Evolutionary conservation across 345 rosid species (phyloP).

Genomic region (Gynandropsis gynandra): DNA sequence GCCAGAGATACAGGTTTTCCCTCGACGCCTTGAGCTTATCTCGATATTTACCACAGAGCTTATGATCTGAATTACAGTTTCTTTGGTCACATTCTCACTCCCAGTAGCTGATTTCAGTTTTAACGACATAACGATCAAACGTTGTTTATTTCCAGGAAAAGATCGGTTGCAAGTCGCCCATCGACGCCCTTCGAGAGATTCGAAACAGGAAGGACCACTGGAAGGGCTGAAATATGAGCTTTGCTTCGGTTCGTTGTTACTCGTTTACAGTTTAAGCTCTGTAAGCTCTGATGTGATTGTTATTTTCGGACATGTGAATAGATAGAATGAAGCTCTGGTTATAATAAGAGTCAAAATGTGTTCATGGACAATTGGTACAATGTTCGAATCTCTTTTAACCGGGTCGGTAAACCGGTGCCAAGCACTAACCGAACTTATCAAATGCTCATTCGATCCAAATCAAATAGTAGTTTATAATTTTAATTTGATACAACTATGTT

Average conservation of each 20-base stretch:
- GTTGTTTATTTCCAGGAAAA: slow-evolving; percentile 36
- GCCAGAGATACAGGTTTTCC: slow-evolving; percentile 35
- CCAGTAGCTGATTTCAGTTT: too few species aligned
- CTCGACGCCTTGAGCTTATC: neutral
- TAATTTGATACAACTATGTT: too few species aligned
- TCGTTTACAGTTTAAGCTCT: too few species aligned
- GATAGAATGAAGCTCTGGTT: slow-evolving; percentile 12
- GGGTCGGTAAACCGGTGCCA: slow-evolving; percentile 2
- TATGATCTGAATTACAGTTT: too few species aligned
- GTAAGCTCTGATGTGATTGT: too few species aligned
- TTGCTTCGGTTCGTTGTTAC: too few species aligned
- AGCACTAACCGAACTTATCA: too few species aligned
- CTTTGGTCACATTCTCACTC: too few species aligned
- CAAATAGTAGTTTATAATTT: too few species aligned
- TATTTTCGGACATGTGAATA: too few species aligned
- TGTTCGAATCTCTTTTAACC: neutral
- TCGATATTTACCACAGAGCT: neutral
- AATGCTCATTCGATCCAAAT: too few species aligned
- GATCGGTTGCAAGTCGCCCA: slow-evolving; percentile 49
- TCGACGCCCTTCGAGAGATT: slow-evolving; percentile 57
- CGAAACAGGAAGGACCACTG: slow-evolving; percentile 68
- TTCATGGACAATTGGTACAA: neutral
- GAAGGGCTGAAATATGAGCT: slow-evolving; percentile 53
- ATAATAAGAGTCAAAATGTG: slow-evolving; percentile 5
- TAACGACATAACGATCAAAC: neutral